Conservation (phyloP, 2,329 filamentous ascomycete genomes). For the Venturia aucupariae region DNA sequence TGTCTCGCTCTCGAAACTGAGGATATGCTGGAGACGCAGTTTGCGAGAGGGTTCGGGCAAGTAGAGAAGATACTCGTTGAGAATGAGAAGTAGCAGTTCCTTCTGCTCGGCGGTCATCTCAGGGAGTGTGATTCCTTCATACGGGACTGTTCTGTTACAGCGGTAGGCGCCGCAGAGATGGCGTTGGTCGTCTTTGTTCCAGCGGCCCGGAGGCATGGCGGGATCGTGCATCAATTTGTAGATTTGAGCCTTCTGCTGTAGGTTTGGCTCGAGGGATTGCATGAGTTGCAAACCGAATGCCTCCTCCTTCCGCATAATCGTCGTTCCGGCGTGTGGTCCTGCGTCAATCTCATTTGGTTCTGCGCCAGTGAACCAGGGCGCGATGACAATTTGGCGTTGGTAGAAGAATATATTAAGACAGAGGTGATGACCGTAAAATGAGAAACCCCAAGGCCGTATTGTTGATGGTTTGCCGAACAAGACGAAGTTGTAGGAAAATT, state of each 20-base stretch:
- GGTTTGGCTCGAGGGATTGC: slow-evolving; percentile 46
- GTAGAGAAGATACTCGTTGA: slow-evolving; percentile 59
- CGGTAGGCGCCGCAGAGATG: slow-evolving; percentile 70
- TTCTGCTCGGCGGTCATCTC: slow-evolving; percentile 42
- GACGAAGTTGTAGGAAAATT: slow-evolving; percentile 67
- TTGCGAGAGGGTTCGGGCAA: slow-evolving; percentile 49
- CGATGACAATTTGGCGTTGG: slow-evolving; percentile 55
- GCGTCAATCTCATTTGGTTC: slow-evolving; percentile 67
- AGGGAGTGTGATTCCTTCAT: slow-evolving; percentile 53
- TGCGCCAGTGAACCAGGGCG: slow-evolving; percentile 70
- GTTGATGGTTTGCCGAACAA: slow-evolving; percentile 56
- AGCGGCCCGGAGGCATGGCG: slow-evolving; percentile 48
- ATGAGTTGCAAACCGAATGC: slow-evolving; percentile 57
- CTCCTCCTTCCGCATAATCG: slow-evolving; percentile 58
- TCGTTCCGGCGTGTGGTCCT: slow-evolving; percentile 53
- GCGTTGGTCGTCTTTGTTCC: slow-evolving; percentile 74
- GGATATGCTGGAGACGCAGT: slow-evolving; percentile 46
- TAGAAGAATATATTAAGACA: slow-evolving; percentile 64
- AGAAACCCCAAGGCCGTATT: slow-evolving; percentile 57
- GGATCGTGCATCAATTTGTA: slow-evolving; percentile 55
- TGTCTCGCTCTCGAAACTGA: slow-evolving; percentile 55
- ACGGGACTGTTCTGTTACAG: slow-evolving; percentile 68
- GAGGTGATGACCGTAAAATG: slow-evolving; percentile 71
- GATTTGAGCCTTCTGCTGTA: slow-evolving; percentile 44
- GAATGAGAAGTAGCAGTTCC: slow-evolving; percentile 46